A percentile compares a stretch with the other conserved stretches of the same genome.
phyloP scores from a whole-genome alignment of 2,329 filamentous ascomycete species.

The Fusarium xylarioides region DNA sequence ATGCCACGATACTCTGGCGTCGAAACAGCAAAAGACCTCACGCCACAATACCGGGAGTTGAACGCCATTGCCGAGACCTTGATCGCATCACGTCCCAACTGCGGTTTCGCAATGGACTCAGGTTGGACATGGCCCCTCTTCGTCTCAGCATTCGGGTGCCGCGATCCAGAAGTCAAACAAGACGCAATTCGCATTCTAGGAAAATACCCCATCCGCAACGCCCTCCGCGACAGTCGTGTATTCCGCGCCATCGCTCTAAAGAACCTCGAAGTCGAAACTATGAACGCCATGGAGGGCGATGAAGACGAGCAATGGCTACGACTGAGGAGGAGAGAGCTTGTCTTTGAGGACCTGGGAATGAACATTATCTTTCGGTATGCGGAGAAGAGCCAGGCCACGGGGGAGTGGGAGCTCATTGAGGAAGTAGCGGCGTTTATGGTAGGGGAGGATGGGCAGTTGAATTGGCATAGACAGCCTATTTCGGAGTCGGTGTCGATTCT shows the following conservation, averaged over 20 bases:
- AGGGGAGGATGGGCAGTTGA: constrained; percentile 43
- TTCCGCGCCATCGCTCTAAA: constrained; percentile 52
- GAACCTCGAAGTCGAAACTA: constrained; percentile 49
- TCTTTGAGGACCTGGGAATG: constrained; percentile 51
- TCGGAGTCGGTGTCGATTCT: constrained; percentile 45
- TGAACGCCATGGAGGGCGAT: constrained; percentile 45
- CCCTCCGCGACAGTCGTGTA: constrained; percentile 54
- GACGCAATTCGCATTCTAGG: constrained; percentile 53
- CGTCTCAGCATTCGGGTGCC: constrained; percentile 52
- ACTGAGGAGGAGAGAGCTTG: constrained; percentile 49
- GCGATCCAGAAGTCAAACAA: constrained; percentile 50
- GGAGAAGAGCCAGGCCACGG: constrained; percentile 44
- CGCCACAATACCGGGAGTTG: constrained; percentile 55
- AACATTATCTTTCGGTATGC: constrained; percentile 51
- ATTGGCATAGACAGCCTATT: constrained; percentile 50
- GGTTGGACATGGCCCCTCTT: constrained; percentile 58
- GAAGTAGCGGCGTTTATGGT: constrained; percentile 49
- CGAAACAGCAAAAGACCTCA: constrained; percentile 49
- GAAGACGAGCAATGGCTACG: constrained; percentile 51
- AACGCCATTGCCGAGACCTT: constrained; percentile 50
- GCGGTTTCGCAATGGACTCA: constrained; percentile 57
- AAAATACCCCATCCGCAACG: constrained; percentile 54
- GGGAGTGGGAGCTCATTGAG: constrained; percentile 51
- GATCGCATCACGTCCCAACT: constrained; percentile 48
- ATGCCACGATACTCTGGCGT: constrained; percentile 51